Evolutionary conservation across 805 yeast species (phyloP), one percentile per base, ranked within the genome.

Genomic region (Yarrowia osloensis): DNA sequence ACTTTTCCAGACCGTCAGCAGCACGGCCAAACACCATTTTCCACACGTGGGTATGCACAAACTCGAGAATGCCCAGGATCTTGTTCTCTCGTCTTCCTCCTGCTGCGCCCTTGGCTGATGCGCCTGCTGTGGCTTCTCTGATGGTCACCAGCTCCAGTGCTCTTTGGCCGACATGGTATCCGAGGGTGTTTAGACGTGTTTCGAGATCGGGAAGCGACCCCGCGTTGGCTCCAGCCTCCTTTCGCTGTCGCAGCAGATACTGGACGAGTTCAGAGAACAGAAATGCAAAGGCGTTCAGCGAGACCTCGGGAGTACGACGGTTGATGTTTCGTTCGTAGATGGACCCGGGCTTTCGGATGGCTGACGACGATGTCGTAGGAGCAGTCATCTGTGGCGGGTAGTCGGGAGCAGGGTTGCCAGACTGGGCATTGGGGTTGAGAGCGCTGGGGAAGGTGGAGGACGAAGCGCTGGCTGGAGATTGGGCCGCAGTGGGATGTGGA

Each of bases 91-190:
- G 82, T 49, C 59, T n/a, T 24, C 67, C 67, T 19, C 57, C 67
- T 4, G 50, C 39, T 2, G 28, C 39, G 13, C 47, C 40, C 72
- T 86, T 88, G 3, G 67, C 33, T 2, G 52, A 29, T 59, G 66
- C 40, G 5, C 44, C 35, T 17, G 44, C 40, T 3, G 66, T 44
- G 28, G 67, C 67, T 66, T 87, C 91, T 68, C 96, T 79, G 50
- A 88, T 73, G 39, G 89, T 86, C 8, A 85, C 80, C 69, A 91
- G 79, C 74, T 91, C 97, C 37, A 90, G 77, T 70, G 84, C 81
- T 69, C 90, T 84, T 67, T 85, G 84, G 1, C 97, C 97, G 44
- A 91, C 84, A 44, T 86, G 86, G 74, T 90, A 90, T 0, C 97
- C 97, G 49, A 89, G 77, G 12, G 86, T 84, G 74, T 88, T 90